phyloP scores from a whole-genome alignment of 1,284 basidiomycete genomes.

The Tilletia setariae region DNA sequence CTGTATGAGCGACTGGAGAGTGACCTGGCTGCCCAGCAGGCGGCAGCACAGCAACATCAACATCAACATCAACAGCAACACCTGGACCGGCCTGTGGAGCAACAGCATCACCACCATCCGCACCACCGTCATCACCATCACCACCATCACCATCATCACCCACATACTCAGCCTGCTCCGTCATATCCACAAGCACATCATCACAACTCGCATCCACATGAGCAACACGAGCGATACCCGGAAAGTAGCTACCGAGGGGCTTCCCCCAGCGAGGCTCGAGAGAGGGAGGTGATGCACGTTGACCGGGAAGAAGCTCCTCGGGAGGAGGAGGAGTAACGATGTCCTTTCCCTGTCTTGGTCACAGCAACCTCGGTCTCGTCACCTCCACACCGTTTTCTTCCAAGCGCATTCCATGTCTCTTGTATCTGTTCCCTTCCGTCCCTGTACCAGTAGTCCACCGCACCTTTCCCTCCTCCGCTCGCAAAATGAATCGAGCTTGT shows the following conservation, averaged over 20 bases:
- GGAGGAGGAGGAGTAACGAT: too few relatives aligned
- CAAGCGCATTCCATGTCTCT: too few relatives aligned
- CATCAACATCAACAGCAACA: too few relatives aligned
- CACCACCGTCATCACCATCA: neutral
- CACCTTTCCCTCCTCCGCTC: too few relatives aligned
- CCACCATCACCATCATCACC: conserved; percentile 1
- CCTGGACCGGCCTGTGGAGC: neutral
- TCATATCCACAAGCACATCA: neutral
- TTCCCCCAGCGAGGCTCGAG: neutral
- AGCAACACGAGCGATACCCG: neutral
- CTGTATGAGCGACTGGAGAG: conserved; percentile 17
- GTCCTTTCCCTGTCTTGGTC: neutral
- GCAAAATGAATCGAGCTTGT: too few relatives aligned
- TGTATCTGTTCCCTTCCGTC: too few relatives aligned
- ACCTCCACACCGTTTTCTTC: too few relatives aligned
- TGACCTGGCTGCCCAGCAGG: conserved; percentile 2
- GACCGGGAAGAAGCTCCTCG: too few relatives aligned
- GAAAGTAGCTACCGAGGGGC: neutral
- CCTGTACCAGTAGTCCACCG: too few relatives aligned
- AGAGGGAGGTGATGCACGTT: neutral
- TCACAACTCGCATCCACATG: neutral
- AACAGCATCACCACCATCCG: neutral
- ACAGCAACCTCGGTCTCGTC: too few relatives aligned
- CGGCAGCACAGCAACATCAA: too few relatives aligned
- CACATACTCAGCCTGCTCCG: neutral